phyloP scores from a whole-genome alignment of 1,139 yeast species.

The Debaryomycetaceae sp. region DNA sequence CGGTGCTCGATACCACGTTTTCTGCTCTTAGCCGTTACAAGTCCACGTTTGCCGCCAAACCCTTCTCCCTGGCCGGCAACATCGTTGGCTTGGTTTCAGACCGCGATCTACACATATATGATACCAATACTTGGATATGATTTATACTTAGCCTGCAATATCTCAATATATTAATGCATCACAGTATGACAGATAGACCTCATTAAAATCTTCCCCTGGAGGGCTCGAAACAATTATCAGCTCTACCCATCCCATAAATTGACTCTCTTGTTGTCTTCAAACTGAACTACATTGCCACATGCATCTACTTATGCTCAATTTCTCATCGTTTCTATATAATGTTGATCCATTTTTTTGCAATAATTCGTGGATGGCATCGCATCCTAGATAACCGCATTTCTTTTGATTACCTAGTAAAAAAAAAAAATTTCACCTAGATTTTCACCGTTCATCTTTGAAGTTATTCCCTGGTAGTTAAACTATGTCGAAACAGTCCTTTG shows the following conservation, averaged over 20 bases:
- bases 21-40: neutral
- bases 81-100: neutral
- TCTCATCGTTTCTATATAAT: no score
- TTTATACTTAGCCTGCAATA: no score
- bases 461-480: neutral
- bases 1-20: neutral
- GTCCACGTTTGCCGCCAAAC: neutral
- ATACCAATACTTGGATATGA: neutral
- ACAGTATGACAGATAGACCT: no score
- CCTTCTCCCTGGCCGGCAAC: neutral
- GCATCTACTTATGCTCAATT: no score
- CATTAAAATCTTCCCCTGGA: no score
- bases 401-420: neutral
- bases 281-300: no score
- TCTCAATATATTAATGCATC: no score
- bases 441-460: neutral
- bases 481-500: conserved; percentile 32
- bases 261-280: no score
- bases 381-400: neutral
- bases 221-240: no score
- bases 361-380: neutral
- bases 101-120: neutral
- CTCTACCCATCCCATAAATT: no score
- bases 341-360: no score
- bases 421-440: neutral